These are phyloP conservation scores for Vinca minor DNA, from an alignment of 257 asterid species.

Conservation along the genomic window DNA sequence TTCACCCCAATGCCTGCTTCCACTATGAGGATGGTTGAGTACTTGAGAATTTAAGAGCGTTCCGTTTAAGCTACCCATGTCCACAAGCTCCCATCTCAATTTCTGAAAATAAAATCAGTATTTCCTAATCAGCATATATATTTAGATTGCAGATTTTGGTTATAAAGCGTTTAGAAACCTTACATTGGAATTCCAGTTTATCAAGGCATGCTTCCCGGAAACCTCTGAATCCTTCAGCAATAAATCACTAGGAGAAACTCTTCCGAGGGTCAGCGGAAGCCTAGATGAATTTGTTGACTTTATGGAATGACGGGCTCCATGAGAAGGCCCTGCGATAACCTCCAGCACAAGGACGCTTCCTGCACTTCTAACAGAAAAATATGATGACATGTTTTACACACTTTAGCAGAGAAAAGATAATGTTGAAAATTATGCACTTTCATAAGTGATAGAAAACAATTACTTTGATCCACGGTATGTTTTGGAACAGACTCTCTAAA, in stretches of 20 bases:
- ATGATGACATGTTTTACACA: slow-evolving; percentile 61
- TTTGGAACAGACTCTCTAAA: slow-evolving; percentile 26
- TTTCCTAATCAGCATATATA: slow-evolving; percentile 18
- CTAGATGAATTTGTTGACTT: slow-evolving; percentile 54
- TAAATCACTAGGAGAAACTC: slow-evolving; percentile 76
- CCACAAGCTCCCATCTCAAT: slow-evolving; percentile 90
- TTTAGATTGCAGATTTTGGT: slow-evolving; percentile 13
- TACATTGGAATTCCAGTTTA: slow-evolving; percentile 82
- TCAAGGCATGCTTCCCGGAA: slow-evolving; percentile 93
- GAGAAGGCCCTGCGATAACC: slow-evolving; percentile 85
- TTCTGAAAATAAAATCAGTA: slow-evolving; percentile 43
- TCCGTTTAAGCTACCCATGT: slow-evolving; percentile 97
- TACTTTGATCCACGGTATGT: slow-evolving; percentile 53
- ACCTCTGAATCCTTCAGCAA: slow-evolving; percentile 81
- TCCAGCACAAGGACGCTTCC: slow-evolving; percentile 82
- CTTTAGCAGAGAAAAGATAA: slow-evolving; percentile 22
- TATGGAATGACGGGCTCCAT: slow-evolving; percentile 53
- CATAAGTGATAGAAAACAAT: slow-evolving; percentile 29
- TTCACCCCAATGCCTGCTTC: slow-evolving; percentile 70
- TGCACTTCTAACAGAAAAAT: slow-evolving; percentile 84
- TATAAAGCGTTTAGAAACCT: slow-evolving; percentile 16
- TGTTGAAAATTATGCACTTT: slow-evolving; percentile 14
- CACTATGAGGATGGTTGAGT: slow-evolving; percentile 47
- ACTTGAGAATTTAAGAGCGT: slow-evolving; percentile 60
- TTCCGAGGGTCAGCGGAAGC: slow-evolving; percentile 83